These are phyloP conservation scores for Ustanciosporium gigantosporum DNA, from an alignment of 1,284 basidiomycete species.

Conservation along the genomic window DNA sequence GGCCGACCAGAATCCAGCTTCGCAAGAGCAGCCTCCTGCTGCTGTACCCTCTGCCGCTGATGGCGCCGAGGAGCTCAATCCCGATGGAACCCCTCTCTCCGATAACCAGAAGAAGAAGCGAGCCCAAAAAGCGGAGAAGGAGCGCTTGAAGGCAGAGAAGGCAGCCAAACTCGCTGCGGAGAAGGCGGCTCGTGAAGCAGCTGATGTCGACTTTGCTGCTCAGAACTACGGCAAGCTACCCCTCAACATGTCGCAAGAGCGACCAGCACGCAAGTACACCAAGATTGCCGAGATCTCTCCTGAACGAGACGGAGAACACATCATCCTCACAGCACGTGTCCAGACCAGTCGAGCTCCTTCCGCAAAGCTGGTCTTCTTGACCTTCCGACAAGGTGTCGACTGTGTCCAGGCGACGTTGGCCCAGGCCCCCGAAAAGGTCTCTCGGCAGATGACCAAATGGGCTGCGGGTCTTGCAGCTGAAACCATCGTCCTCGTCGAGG, in stretches of 20 bases:
- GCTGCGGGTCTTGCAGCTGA: constrained; percentile 77
- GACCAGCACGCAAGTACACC: constrained; percentile 64
- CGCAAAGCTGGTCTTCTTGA: constrained; percentile 90
- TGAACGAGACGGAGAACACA: constrained; percentile 74
- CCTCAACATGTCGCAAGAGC: constrained; percentile 84
- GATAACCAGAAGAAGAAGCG: constrained; percentile 93
- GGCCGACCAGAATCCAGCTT: constrained; percentile 25
- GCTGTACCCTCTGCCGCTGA: constrained; percentile 6
- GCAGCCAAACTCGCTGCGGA: constrained; percentile 79
- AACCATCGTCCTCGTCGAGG: constrained; percentile 88
- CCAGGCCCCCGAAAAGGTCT: constrained; percentile 78
- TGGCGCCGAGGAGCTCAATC: constrained; percentile 44
- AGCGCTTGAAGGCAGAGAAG: constrained; percentile 70
- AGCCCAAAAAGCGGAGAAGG: constrained; percentile 87
- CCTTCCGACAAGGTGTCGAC: constrained; percentile 83
- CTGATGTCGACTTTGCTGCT: constrained; percentile 79
- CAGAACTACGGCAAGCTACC: constrained; percentile 89
- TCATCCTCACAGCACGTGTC: constrained; percentile 84
- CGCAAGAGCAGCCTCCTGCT: constrained; percentile 9
- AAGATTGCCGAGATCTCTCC: constrained; percentile 73
- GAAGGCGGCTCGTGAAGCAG: constrained; percentile 73
- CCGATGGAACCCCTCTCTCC: constrained; percentile 66
- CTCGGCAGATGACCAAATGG: constrained; percentile 98
- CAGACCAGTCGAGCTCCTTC: constrained; percentile 79
- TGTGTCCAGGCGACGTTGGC: constrained; percentile 86